Evolutionary conservation across 1,139 yeast genomes (phyloP), one percentile per base, ranked within the genome.

Genomic region (Petasospora fabianii): DNA sequence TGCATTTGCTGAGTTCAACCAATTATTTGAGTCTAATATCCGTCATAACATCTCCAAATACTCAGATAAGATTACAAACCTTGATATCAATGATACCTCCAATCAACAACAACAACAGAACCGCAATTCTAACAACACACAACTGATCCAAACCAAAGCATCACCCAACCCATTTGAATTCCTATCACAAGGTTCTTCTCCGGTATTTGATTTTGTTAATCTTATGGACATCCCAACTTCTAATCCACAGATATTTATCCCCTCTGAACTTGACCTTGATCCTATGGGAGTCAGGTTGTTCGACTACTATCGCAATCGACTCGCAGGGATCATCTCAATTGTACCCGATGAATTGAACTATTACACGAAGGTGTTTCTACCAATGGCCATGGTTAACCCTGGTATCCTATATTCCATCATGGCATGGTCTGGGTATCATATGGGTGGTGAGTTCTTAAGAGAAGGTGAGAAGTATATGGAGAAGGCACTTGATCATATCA

Each of bases 331-430:
- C 38, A 74, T 83, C 12, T 77, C 84, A 13, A 75, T 84, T 37
- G 80, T 86, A 1, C 84, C 92, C 46, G 61, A 66, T 35, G 76
- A 71, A 24, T 77, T 81, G 24, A 85, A 84, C 55, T 77, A 80
- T 50, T 85, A 80, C 55, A 74, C 78, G 41, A 77, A 77, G 30
- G 80, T 84, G n/a, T 84, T 84, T 56, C 62, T 85, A 29, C 92
- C 94, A 1, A 74, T 85, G 71, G 92, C 95, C 0, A 79, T 80
- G 40, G 65, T 68, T 39, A 84, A 83, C 51, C 66, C 68, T 30
- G 84, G 90, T 1, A 84, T 84, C 2, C 61, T 85, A 35, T 78
- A 79, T 56, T 78, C 84, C 2, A 68, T 85, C 7, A 61, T 85
- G 36, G 87, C 92, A 0, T 84, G 94, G 92, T 75, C 92, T 2